Conservation (phyloP, 2,329 filamentous ascomycete species). For the Coniochaeta sp. region DNA sequence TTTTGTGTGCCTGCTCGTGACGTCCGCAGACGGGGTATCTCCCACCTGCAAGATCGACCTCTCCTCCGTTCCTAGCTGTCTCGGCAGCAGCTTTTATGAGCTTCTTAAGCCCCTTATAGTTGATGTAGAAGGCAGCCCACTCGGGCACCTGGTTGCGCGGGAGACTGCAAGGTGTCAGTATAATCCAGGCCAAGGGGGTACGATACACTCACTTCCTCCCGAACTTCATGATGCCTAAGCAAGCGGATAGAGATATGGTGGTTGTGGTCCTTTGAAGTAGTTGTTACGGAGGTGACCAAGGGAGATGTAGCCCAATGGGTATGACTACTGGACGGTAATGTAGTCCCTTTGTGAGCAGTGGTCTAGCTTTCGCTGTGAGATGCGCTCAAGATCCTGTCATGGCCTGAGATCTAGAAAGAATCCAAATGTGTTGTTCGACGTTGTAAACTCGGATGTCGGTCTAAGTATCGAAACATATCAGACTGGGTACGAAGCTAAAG, state of each 20-base stretch:
- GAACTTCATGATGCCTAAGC: conserved; percentile 24
- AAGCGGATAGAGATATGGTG: neutral
- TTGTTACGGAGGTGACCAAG: neutral
- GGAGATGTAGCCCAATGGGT: neutral
- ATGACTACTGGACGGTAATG: neutral
- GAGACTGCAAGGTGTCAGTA: conserved; percentile 38
- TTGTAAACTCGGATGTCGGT: no score
- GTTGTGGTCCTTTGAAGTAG: neutral
- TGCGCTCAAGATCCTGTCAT: neutral
- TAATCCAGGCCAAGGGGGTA: neutral
- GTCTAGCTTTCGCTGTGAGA: neutral
- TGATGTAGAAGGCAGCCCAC: conserved; percentile 78
- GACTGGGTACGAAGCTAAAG: no score
- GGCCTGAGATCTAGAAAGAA: neutral
- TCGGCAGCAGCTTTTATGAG: conserved; percentile 76
- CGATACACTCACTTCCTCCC: conserved; percentile 22
- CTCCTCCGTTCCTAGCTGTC: conserved; percentile 59
- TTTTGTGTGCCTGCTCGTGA: no score
- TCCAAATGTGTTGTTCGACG: no score
- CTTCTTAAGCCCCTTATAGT: conserved; percentile 91
- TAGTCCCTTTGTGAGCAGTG: neutral
- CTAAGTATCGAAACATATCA: no score
- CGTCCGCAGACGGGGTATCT: conserved; percentile 16
- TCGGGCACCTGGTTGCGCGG: conserved; percentile 80
- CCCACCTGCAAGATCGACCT: conserved; percentile 87